A percentile compares a stretch with the other conserved stretches of the same genome.
Conservation (phyloP, 805 yeast genomes). For the Starmerella powellii region DNA sequence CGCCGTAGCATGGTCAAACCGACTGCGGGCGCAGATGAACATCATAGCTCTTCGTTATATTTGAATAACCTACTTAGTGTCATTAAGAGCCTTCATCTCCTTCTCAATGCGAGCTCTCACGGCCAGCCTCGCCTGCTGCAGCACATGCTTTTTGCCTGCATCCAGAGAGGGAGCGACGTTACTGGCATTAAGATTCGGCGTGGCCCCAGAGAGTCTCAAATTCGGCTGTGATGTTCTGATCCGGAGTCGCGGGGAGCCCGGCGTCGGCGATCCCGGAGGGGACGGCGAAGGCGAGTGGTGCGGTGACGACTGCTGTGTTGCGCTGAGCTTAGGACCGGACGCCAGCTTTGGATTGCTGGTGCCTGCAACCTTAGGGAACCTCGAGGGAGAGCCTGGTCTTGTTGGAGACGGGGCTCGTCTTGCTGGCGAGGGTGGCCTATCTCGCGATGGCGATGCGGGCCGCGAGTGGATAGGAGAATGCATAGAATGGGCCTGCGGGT, state of each 20-base stretch:
- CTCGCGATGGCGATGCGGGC: background rate
- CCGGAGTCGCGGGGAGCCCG: conserved; percentile 13
- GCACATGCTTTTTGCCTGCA: conserved; percentile 19
- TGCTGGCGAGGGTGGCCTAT: conserved; percentile 1
- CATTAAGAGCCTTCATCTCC: conserved; percentile 12
- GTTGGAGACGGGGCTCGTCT: conserved; percentile 7
- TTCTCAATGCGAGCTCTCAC: conserved; percentile 22
- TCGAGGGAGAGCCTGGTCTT: conserved; percentile 5
- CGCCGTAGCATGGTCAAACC: no score
- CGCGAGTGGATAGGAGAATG: conserved; percentile 6
- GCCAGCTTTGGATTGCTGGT: conserved; percentile 2
- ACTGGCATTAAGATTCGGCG: background rate
- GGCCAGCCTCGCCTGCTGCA: conserved; percentile 24
- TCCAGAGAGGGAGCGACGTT: conserved; percentile 16
- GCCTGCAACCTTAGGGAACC: conserved; percentile 10
- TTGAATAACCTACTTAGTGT: background rate
- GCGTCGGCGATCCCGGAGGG: conserved; percentile 18
- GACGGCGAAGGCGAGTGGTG: conserved; percentile 21
- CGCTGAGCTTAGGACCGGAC: conserved; percentile 8
- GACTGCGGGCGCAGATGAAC: no score
- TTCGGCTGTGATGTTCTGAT: conserved; percentile 12
- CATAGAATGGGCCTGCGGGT: conserved; percentile 2
- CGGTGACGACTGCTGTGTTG: conserved; percentile 12
- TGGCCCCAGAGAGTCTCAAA: conserved; percentile 5
- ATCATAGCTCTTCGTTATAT: background rate